Conservation (phyloP, 305 asterid genomes). For the Fraxinus floribunda region DNA sequence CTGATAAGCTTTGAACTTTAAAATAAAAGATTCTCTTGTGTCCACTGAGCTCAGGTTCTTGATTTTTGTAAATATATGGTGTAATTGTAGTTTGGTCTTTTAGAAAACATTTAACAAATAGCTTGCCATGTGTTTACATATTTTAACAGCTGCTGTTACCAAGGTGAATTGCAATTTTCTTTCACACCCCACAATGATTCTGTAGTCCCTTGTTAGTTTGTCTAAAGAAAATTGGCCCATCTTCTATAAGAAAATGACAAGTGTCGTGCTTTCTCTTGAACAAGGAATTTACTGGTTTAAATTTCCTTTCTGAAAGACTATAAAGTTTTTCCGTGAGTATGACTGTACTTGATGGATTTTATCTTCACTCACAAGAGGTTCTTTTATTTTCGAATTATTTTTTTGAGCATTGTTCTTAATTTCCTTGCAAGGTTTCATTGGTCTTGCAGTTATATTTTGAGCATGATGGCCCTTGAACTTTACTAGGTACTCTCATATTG, state of each 20-base stretch:
- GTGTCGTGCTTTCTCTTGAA: neutral
- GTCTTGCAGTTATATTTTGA: constrained; percentile 6
- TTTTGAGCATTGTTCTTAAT: constrained; percentile 1
- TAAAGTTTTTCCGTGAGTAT: neutral
- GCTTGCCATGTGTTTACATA: neutral
- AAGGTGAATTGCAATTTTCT: constrained; percentile 1
- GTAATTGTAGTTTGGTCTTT: neutral
- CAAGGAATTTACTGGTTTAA: neutral
- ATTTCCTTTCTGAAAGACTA: neutral
- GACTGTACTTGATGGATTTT: constrained; percentile 11
- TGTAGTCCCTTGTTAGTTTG: constrained; percentile 9
- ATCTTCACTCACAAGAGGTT: constrained; percentile 11
- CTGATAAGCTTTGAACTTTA: neutral
- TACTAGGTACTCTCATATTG: constrained; percentile 82
- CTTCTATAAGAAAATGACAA: neutral
- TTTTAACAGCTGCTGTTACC: neutral
- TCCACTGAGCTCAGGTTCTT: neutral
- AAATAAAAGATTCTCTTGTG: neutral
- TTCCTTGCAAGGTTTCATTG: constrained; percentile 23
- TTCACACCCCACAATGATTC: constrained; percentile 21
- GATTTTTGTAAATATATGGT: neutral
- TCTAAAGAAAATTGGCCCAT: constrained; percentile 17
- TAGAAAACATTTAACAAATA: neutral
- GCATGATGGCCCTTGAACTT: constrained; percentile 13
- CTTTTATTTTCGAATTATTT: neutral